A percentile compares a stretch with the other conserved stretches of the same genome.
phyloP scores from a whole-genome alignment of 768 basidiomycete species.

The Tephrocybe sp. region DNA sequence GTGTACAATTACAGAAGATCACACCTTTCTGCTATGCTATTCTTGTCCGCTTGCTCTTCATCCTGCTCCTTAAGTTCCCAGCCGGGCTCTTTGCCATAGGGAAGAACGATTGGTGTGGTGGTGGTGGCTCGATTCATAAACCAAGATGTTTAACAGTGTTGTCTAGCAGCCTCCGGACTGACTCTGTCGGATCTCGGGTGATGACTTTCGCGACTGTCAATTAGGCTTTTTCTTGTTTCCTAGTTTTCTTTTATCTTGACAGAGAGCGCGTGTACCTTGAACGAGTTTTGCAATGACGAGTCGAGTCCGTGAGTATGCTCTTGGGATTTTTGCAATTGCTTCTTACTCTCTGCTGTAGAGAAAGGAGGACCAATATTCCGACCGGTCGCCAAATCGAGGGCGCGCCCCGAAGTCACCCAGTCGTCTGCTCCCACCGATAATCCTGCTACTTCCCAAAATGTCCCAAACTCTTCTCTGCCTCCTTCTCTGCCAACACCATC shows the following conservation, averaged over 20 bases:
- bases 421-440: slow-evolving; percentile 20
- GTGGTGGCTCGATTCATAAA: slow-evolving; percentile 15
- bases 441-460: neutral
- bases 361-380: slow-evolving; percentile 72
- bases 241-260: too few relatives aligned
- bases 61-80: slow-evolving; percentile 55
- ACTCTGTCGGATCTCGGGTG: slow-evolving; percentile 13
- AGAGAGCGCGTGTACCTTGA: too few relatives aligned
- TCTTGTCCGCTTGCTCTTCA: slow-evolving; percentile 44
- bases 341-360: slow-evolving; percentile 41
- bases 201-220: neutral
- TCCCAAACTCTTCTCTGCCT: neutral
- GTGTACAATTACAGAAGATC: neutral
- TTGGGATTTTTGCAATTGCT: neutral
- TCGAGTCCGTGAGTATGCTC: slow-evolving; percentile 60
- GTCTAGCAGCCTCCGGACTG: slow-evolving; percentile 9
- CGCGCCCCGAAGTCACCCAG: slow-evolving; percentile 39
- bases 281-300: slow-evolving; percentile 38
- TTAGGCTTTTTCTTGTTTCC: too few relatives aligned
- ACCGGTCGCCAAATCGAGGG: slow-evolving; percentile 60
- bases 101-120: slow-evolving; percentile 36
- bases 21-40: slow-evolving; percentile 60
- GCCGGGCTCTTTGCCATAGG: slow-evolving; percentile 54
- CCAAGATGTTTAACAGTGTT: slow-evolving; percentile 17
- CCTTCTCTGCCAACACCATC: neutral